phyloP scores from a whole-genome alignment of 495 filamentous ascomycete genomes.

The Ramalina intermedia region DNA sequence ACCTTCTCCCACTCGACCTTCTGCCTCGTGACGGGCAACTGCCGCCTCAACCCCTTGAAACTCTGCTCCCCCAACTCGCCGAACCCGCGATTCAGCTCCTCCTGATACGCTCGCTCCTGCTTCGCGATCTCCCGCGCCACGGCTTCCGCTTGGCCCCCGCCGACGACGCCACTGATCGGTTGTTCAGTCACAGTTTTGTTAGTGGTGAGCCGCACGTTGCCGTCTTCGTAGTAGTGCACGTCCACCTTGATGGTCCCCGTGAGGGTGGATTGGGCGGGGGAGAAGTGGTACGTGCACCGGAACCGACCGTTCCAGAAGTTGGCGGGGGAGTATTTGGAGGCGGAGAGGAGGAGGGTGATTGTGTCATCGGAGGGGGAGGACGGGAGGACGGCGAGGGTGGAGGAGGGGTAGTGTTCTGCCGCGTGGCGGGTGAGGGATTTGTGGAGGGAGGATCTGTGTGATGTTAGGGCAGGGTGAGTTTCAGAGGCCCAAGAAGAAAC shows the following conservation, averaged over 20 bases:
- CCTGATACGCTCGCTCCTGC: constrained; percentile 84
- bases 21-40: constrained; percentile 91
- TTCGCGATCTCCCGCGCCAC: constrained; percentile 61
- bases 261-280: constrained; percentile 45
- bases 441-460: constrained; percentile 56
- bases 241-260: constrained; percentile 62
- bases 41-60: constrained; percentile 84
- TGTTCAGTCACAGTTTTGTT: constrained; percentile 46
- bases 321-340: constrained; percentile 91
- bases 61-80: constrained; percentile 75
- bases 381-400: constrained; percentile 62
- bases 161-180: constrained; percentile 25
- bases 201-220: constrained; percentile 84
- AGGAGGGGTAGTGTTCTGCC: constrained; percentile 76
- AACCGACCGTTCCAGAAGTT: constrained; percentile 99
- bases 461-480: too few relatives aligned
- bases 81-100: constrained; percentile 87
- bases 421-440: constrained; percentile 66
- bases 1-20: constrained; percentile 99
- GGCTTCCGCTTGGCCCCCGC: constrained; percentile 37
- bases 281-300: constrained; percentile 74
- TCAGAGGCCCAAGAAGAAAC: too few relatives aligned
- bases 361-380: constrained; percentile 35
- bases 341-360: constrained; percentile 70
- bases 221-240: constrained; percentile 99